These are phyloP conservation scores for Scenedesmus sp. DNA, from an alignment of 163 green algal species.

Conservation along the genomic window DNA sequence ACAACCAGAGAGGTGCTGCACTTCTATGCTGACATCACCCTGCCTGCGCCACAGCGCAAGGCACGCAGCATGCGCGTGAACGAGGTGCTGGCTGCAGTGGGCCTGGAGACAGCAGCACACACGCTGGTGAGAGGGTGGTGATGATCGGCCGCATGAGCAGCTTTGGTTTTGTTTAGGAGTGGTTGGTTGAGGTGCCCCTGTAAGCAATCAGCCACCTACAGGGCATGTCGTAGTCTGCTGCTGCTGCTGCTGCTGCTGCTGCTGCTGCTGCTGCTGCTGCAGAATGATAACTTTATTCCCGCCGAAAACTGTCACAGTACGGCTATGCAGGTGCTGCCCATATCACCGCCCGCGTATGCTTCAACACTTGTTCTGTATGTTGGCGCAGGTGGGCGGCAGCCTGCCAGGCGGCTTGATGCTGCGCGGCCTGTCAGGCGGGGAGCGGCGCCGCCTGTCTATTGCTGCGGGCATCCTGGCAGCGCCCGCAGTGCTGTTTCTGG, in stretches of 20 bases:
- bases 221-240: too few relatives aligned
- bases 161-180: too few relatives aligned
- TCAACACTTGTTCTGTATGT: too few relatives aligned
- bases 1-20: conserved; percentile 50
- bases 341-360: too few relatives aligned
- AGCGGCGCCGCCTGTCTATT: conserved; percentile 88
- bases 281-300: too few relatives aligned
- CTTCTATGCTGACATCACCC: conserved; percentile 53
- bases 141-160: too few relatives aligned
- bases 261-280: too few relatives aligned
- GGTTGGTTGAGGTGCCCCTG: too few relatives aligned
- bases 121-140: conserved; percentile 58
- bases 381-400: conserved; percentile 51
- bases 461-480: conserved; percentile 75
- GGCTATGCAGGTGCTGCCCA: too few relatives aligned
- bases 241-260: too few relatives aligned
- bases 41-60: not conserved
- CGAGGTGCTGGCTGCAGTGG: conserved; percentile 57
- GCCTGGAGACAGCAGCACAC: conserved; percentile 25
- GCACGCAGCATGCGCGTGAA: conserved; percentile 24
- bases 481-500: conserved; percentile 79
- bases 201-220: too few relatives aligned
- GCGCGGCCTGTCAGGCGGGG: conserved; percentile 73
- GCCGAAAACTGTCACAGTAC: too few relatives aligned
- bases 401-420: conserved; percentile 59